A percentile compares a stretch with the other conserved stretches of the same genome.
Conservation (phyloP, 345 rosid genomes). For the Eucalyptus decipiens region DNA sequence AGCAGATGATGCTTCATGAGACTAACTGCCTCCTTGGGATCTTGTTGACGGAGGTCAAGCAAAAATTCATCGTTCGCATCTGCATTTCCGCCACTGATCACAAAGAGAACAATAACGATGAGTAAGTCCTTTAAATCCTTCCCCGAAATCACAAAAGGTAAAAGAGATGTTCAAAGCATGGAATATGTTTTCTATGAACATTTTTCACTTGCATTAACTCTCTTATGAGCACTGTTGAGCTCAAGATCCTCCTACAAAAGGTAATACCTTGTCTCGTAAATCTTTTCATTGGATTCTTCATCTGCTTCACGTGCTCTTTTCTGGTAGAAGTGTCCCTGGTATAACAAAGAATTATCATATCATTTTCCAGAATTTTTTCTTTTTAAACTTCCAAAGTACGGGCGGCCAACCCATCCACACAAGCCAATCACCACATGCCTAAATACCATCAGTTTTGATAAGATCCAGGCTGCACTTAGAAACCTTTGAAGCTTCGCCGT, state of each 20-base stretch:
- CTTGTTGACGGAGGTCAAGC: constrained; percentile 28
- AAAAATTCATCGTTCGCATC: constrained; percentile 7
- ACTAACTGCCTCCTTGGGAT: constrained; percentile 26
- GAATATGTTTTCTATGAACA: not conserved
- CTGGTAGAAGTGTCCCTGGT: constrained; percentile 38
- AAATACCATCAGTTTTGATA: not conserved
- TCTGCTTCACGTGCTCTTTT: constrained; percentile 41
- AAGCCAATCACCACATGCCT: not conserved
- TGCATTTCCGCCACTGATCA: not conserved
- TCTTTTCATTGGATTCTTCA: constrained; percentile 36
- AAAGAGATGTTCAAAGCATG: not conserved
- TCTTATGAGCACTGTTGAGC: not conserved
- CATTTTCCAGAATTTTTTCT: not conserved
- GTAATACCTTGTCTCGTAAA: constrained; percentile 37
- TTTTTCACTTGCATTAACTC: not conserved
- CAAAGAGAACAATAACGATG: not conserved
- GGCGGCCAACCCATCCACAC: not conserved
- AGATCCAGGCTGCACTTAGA: not conserved
- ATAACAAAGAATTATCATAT: not conserved
- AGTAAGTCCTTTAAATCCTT: not conserved
- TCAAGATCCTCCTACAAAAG: not conserved
- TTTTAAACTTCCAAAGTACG: not conserved
- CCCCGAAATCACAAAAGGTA: not conserved
- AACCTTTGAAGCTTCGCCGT: not conserved
- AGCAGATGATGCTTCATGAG: constrained; percentile 34